phyloP scores from a whole-genome alignment of 768 basidiomycete species.

The Leccinum uliginosum region DNA sequence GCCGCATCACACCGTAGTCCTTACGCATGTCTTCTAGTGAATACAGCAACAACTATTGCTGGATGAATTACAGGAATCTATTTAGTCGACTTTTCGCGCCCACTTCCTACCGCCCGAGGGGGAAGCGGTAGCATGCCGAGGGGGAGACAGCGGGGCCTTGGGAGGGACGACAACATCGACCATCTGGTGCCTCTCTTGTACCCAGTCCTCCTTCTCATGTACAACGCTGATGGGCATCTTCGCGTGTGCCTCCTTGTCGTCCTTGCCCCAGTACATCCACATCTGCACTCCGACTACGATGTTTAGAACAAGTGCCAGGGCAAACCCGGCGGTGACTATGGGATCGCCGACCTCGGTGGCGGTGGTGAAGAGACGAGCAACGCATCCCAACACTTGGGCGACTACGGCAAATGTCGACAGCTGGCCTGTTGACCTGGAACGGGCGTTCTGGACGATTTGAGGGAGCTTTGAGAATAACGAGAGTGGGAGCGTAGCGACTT shows the following conservation, averaged over 20 bases:
- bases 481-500: slow-evolving; percentile 84
- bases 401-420: slow-evolving; percentile 91
- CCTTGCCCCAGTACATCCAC: slow-evolving; percentile 77
- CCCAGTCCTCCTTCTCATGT: slow-evolving; percentile 29
- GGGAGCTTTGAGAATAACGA: slow-evolving; percentile 92
- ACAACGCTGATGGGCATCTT: slow-evolving; percentile 16
- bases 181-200: slow-evolving; percentile 22
- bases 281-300: slow-evolving; percentile 79
- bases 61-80: slow-evolving; percentile 18
- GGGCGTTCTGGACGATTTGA: slow-evolving; percentile 82
- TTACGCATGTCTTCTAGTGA: slow-evolving; percentile 5
- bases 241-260: slow-evolving; percentile 30
- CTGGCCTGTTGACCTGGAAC: slow-evolving; percentile 79
- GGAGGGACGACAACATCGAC: slow-evolving; percentile 44
- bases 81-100: slow-evolving; percentile 70
- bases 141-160: slow-evolving; percentile 40
- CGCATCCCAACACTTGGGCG: slow-evolving; percentile 82
- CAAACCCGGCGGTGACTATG: slow-evolving; percentile 80
- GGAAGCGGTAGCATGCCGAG: slow-evolving; percentile 38
- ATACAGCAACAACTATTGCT: slow-evolving; percentile 13
- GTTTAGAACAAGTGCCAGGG: slow-evolving; percentile 78
- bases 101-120: slow-evolving; percentile 56
- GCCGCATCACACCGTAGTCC: background rate
- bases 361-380: slow-evolving; percentile 92
- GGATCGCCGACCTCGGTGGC: slow-evolving; percentile 82